A percentile compares a stretch with the other conserved stretches of the same genome.
These are phyloP conservation scores for Mycena maculata DNA, from an alignment of 768 basidiomycete genomes.

Conservation along the genomic window DNA sequence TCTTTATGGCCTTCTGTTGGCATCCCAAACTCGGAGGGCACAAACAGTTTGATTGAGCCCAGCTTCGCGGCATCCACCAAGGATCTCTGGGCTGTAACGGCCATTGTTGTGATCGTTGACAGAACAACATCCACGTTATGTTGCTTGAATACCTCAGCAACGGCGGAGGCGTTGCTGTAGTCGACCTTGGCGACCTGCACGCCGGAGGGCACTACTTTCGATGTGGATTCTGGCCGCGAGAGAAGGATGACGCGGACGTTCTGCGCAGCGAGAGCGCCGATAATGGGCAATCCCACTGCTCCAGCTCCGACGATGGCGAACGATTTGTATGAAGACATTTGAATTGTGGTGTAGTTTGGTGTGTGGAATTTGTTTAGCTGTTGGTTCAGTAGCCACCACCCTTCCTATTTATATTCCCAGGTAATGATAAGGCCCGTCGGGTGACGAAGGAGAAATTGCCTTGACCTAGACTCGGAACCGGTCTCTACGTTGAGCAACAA, in stretches of 20 bases:
- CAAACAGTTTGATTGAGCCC: constrained; percentile 51
- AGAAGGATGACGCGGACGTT: constrained; percentile 31
- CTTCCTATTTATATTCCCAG: no score
- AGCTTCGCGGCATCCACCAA: constrained; percentile 50
- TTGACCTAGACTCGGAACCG: no score
- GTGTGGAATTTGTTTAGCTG: no score
- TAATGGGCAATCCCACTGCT: constrained; percentile 39
- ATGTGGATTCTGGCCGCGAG: constrained; percentile 22
- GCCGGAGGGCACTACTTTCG: constrained; percentile 30
- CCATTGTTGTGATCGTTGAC: constrained; percentile 45
- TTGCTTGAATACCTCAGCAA: constrained; percentile 41
- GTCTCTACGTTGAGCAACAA: no score
- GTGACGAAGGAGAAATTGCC: no score
- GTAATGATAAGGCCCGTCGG: no score
- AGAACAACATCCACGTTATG: constrained; percentile 49
- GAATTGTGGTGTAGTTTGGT: background rate
- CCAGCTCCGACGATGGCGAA: constrained; percentile 21
- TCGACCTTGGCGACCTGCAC: constrained; percentile 42
- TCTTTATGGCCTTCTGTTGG: constrained; percentile 46
- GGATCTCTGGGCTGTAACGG: constrained; percentile 37
- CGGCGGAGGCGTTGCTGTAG: constrained; percentile 39
- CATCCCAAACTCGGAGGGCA: constrained; percentile 53
- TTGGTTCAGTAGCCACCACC: no score
- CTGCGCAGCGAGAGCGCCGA: constrained; percentile 64
- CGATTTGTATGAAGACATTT: constrained; percentile 5